These are phyloP conservation scores for Rhamnella rubrinervis DNA, from an alignment of 331 rosid genomes.

Conservation along the genomic window DNA sequence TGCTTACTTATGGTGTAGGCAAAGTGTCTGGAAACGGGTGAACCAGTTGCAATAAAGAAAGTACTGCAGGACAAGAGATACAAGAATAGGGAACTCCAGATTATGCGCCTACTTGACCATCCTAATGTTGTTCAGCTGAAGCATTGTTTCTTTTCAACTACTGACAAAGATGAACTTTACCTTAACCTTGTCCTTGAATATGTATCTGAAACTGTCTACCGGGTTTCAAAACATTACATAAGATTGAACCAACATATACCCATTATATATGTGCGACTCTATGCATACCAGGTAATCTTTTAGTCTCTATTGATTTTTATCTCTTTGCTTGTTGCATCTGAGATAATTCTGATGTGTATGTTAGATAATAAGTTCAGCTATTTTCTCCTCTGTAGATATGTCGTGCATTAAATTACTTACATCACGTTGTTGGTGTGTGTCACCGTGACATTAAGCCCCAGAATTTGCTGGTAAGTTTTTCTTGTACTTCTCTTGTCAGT, in stretches of 20 bases:
- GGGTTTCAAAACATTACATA: slow-evolving; percentile 66
- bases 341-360: not conserved
- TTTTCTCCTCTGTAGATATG: slow-evolving; percentile 62
- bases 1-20: slow-evolving; percentile 44
- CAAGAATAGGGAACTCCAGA: slow-evolving; percentile 86
- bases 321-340: slow-evolving; percentile 1
- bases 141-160: slow-evolving; percentile 89
- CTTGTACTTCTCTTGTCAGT: not conserved
- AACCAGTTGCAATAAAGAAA: slow-evolving; percentile 84
- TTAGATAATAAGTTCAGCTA: slow-evolving; percentile 12
- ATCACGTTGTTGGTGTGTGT: slow-evolving; percentile 76
- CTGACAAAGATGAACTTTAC: slow-evolving; percentile 81
- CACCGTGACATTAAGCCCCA: slow-evolving; percentile 97
- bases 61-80: slow-evolving; percentile 93
- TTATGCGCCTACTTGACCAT: slow-evolving; percentile 79
- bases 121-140: slow-evolving; percentile 65
- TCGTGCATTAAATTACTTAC: slow-evolving; percentile 76
- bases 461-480: slow-evolving; percentile 71
- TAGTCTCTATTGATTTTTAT: not conserved
- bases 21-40: slow-evolving; percentile 83
- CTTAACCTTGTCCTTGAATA: slow-evolving; percentile 89
- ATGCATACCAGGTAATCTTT: slow-evolving; percentile 68
- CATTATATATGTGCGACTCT: slow-evolving; percentile 62
- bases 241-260: slow-evolving; percentile 70
- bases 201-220: slow-evolving; percentile 76